Base-by-base conservation (phyloP, 306 rosid species). In the Ormosia emarginata region DNA sequence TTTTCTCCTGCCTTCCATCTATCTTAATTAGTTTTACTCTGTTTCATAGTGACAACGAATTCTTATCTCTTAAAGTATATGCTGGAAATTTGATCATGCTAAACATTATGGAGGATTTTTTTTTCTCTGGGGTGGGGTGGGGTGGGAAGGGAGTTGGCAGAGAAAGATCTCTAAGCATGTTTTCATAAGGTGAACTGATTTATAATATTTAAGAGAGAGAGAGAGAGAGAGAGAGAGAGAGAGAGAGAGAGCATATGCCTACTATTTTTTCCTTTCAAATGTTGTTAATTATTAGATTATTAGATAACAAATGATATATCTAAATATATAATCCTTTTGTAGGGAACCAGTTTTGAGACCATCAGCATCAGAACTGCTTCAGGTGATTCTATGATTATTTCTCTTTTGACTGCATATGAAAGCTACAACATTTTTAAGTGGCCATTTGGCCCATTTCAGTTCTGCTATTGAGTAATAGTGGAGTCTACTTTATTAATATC, bases 271-370 rank as follows among this genome's bases (percentile, higher is more conserved):
- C 24, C 39, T 52, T 79, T 83, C 40, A 39, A 44, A 74, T 57
- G 9, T 67, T 53, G 36, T 44, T 77, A 7, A 40, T 46, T 61
- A 65, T 62, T 74, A 4, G n/a, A 49, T 49, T 46, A 64, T 61
- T 74, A 47, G 44, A 74, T 49, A 65, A 18, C 50, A 55, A 55
- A 57, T 53, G 29, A 46, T 40, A 44, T 18, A 2, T 18, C 17
- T 72, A 18, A 80, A 67, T 24, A 6, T 53, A 32, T 68, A 9
- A 74, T 88, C 74, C 56, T 71, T 88, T 82, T 89, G 81, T 83
- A 96, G 99, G 98, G 98, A 93, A 84, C 99, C 99, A 33, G 71
- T 78, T 86, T 81, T 88, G 87, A 90, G 99, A 89, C 85, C 86
- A 15, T 80, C 90, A 61, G 97, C 99, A 86, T 86, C 97, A 61